Evolutionary conservation across 768 basidiomycete species (phyloP), one percentile per base, ranked within the genome.

Genomic region (Inosperma sp.): DNA sequence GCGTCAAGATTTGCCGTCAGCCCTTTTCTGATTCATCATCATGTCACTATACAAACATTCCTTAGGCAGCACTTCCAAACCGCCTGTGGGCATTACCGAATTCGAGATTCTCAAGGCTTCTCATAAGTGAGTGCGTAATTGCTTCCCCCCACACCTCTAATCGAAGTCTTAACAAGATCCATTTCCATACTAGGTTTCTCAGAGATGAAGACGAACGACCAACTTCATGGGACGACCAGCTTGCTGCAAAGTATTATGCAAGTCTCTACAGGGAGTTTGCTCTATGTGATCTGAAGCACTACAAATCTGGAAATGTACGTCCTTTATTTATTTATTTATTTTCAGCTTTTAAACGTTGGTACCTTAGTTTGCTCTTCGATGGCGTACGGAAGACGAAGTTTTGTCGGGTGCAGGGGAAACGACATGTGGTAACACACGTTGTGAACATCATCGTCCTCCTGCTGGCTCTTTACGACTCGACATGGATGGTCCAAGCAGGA

Each of bases 331-430:
- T 48, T 36, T 34, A 22, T 30, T 23, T 13, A 47, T 25, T n/a
- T 33, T 31, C 44, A 12, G 52, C 33, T 9, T 16, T 52, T 27
- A 35, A 26, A 19, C 26, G 22, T 42, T 53, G 22, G 48, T 16
- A 36, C 3, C 40, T 14, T 54, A 93, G 85, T 86, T 98, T 63
- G 83, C 93, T 0, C 77, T 98, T 4, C 84, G 95, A 12, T 98
- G 95, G 95, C 77, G 95, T 27, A 93, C 93, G 0, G 93, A 96
- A 62, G 72, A 77, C 2, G 95, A 98, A 68, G 93, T 97, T 12
- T 71, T 98, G 2, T 79, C 81, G 0, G 89, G 88, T 19, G 79
- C 83, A 3, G 95, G 93, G 3, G 90, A 96, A 65, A 78, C 80
- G 3, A 88, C 90, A 0, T 98, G 95, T 61, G 94, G 81, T 1